These are phyloP conservation scores for Floccularia luteovirens DNA, from an alignment of 768 basidiomycete species.

Conservation along the genomic window DNA sequence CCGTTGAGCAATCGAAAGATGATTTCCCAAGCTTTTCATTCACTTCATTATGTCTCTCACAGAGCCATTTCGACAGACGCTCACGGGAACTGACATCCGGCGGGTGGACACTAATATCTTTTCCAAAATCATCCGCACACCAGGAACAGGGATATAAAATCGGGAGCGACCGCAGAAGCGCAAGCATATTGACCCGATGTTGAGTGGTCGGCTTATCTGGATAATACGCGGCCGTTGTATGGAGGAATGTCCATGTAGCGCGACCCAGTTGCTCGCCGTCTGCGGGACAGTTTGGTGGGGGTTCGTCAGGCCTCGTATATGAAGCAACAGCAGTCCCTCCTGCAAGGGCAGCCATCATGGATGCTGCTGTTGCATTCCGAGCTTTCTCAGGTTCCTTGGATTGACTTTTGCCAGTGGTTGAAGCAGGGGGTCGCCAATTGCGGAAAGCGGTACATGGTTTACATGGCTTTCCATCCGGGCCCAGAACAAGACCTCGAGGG, in stretches of 20 bases:
- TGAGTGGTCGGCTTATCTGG: constrained; percentile 69
- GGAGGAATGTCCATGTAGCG: constrained; percentile 96
- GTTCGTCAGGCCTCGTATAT: constrained; percentile 23
- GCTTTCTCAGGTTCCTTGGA: constrained; percentile 4
- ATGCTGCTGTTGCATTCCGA: background rate
- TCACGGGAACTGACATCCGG: constrained; percentile 73
- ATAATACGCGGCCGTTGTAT: constrained; percentile 93
- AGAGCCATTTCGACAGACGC: constrained; percentile 78
- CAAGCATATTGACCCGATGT: constrained; percentile 81
- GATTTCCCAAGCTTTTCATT: constrained; percentile 82
- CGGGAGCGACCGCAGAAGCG: constrained; percentile 71
- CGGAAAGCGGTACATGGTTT: constrained; percentile 85
- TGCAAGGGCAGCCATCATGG: constrained; percentile 16
- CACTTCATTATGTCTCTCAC: constrained; percentile 89
- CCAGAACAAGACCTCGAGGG: constrained; percentile 82
- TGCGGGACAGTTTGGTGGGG: constrained; percentile 72
- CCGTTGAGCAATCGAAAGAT: constrained; percentile 72
- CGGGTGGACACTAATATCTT: constrained; percentile 55
- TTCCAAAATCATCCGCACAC: constrained; percentile 79
- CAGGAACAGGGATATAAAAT: constrained; percentile 81
- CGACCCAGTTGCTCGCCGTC: constrained; percentile 86
- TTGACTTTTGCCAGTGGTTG: constrained; percentile 14
- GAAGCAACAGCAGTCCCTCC: constrained; percentile 12
- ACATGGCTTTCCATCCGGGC: constrained; percentile 93
- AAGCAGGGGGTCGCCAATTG: constrained; percentile 47